phyloP scores from a whole-genome alignment of 2,329 filamentous ascomycete species.

The Neopestalotiopsis sp. region DNA sequence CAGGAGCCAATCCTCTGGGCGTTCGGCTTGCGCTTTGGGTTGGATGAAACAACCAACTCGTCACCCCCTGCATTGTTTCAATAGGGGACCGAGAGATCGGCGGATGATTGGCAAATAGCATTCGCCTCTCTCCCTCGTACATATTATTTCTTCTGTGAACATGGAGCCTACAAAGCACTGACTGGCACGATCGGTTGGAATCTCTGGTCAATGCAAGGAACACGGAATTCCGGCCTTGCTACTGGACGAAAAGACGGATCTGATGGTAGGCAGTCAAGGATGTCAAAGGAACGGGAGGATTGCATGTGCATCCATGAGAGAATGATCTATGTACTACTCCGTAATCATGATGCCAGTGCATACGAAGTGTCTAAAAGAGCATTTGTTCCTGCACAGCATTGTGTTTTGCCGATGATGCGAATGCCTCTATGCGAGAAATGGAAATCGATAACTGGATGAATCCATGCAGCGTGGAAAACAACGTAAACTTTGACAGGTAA shows the following conservation, averaged over 20 bases:
- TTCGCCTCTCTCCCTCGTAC: not conserved
- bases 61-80: conserved; percentile 8
- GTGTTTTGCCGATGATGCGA: no score
- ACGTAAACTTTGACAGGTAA: no score
- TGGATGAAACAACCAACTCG: conserved; percentile 8
- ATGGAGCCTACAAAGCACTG: not conserved
- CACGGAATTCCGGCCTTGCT: not conserved
- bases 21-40: not conserved
- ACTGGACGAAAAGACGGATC: not conserved
- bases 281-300: no score
- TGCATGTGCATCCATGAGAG: no score
- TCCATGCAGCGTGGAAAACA: no score
- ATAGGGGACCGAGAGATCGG: not conserved
- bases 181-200: not conserved
- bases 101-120: conserved; percentile 9
- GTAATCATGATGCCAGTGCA: no score
- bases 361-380: no score
- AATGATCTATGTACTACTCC: no score
- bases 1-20: conserved; percentile 16
- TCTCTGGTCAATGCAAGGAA: not conserved
- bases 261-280: not conserved
- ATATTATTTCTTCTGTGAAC: not conserved
- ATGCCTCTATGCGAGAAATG: no score
- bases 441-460: no score
- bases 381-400: no score